phyloP scores from a whole-genome alignment of 2,329 filamentous ascomycete species.

The Ophiosphaerella korrae region DNA sequence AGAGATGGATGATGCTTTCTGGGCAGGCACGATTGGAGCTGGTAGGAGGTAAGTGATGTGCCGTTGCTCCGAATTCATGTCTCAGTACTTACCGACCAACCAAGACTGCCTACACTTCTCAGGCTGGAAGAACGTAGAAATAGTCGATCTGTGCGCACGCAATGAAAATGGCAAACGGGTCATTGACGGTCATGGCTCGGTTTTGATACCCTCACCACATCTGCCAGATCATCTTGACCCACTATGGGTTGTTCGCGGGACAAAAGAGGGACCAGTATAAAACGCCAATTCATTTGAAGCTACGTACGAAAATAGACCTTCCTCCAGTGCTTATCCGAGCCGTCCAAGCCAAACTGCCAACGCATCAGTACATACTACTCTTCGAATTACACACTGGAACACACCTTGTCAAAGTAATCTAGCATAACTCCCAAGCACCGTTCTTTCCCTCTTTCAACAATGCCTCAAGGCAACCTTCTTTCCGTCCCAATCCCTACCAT shows the following conservation, averaged over 20 bases:
- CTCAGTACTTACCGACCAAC: neutral
- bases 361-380: too few species aligned
- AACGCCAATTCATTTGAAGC: neutral
- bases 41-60: conserved; percentile 48
- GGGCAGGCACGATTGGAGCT: conserved; percentile 55
- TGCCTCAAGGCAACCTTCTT: too few species aligned
- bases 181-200: conserved; percentile 29
- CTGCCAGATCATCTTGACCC: conserved; percentile 29
- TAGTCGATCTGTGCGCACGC: conserved; percentile 56
- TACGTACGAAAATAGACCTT: too few species aligned
- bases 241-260: conserved; percentile 35
- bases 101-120: conserved; percentile 56
- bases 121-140: conserved; percentile 59
- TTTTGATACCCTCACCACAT: conserved; percentile 11
- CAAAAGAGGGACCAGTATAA: conserved; percentile 6
- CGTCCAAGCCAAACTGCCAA: too few species aligned
- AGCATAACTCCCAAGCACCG: too few species aligned
- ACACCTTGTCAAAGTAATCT: too few species aligned
- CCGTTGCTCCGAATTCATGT: too few species aligned
- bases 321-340: too few species aligned
- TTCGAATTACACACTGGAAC: too few species aligned
- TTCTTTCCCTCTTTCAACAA: too few species aligned
- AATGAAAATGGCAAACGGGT: conserved; percentile 28
- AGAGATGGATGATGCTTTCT: conserved; percentile 53
- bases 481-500: too few species aligned